Base-by-base conservation (phyloP, 352 stramenopile species). In the Pythium rishiriense region DNA sequence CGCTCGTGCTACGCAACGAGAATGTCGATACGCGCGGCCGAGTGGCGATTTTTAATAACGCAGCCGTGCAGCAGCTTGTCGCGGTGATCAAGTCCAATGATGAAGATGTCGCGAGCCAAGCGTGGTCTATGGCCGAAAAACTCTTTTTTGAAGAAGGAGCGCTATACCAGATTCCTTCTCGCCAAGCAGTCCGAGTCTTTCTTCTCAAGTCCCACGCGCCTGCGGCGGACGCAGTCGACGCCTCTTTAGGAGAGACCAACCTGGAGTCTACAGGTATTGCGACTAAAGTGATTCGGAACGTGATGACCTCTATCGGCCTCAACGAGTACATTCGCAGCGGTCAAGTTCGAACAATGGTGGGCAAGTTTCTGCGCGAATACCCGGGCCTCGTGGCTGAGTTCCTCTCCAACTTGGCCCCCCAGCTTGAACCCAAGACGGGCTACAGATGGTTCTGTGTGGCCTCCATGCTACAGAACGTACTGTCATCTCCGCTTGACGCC, bases 361-460 rank as follows among this genome's bases (percentile, higher is more conserved):
- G 68, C 48, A 69, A 70, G 45, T 81, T 96, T 48, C 31, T 96
- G 15, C 48, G 54, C 0, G 80, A 64, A 62, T 96, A 90, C 50
- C 87, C 85, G 0, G 83, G 74, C 0, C 72, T 92, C 3, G 37
- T 83, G 12, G 70, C 78, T 2, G 79, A 91, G 31, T 91, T 90
- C 54, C 53, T 94, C 19, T 53, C 78, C 24, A 74, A 73, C 8
- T 39, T 92, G 37, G 63, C 81, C 0, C 60, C 90, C 17, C 84
- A 88, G 29, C 69, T 96, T 15, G 85, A 96, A 56, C 87, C 87
- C 1, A 87, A 86, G 25, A 73, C 76, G 1, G 81, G 74, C 3
- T 96, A 79, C 51, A 81, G 85, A 39, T 96, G 87, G 87, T 96
- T 94, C 61, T 83, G 71, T 22, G 73, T 89, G 6, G 76, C 76